phyloP scores from a whole-genome alignment of 1,139 yeast species.

The Diutina sp. region DNA sequence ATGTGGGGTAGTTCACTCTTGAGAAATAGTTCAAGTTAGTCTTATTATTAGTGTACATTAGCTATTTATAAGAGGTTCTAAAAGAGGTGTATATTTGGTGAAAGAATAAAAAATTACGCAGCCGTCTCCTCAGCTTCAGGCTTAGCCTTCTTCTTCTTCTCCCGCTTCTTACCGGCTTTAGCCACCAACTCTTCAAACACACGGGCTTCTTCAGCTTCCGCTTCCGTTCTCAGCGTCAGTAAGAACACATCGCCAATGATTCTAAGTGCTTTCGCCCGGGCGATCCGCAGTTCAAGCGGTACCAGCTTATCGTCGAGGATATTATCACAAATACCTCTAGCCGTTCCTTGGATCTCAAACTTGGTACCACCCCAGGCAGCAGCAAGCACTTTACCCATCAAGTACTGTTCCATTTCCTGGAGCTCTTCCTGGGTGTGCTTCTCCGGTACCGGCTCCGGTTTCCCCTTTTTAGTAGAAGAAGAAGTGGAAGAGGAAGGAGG shows the following conservation, averaged over 20 bases:
- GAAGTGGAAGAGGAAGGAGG: not conserved
- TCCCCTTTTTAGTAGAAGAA: not conserved
- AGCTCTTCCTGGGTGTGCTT: constrained; percentile 70
- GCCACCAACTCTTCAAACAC: constrained; percentile 87
- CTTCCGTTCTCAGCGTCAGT: constrained; percentile 56
- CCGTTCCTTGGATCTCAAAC: constrained; percentile 80
- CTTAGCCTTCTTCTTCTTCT: not conserved
- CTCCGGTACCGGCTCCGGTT: constrained; percentile 6
- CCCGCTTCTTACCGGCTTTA: constrained; percentile 64
- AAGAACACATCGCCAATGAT: constrained; percentile 66
- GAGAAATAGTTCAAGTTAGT: no score
- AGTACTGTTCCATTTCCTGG: constrained; percentile 73
- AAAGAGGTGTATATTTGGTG: not conserved
- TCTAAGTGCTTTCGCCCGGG: constrained; percentile 70
- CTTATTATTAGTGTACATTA: no score
- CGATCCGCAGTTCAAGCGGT: constrained; percentile 40
- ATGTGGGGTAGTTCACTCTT: no score
- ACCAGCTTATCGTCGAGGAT: constrained; percentile 57
- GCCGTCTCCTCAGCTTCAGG: not conserved
- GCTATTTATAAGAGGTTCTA: not conserved
- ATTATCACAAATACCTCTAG: constrained; percentile 74
- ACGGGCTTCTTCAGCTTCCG: constrained; percentile 85
- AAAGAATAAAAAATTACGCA: no score
- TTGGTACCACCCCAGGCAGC: constrained; percentile 97
- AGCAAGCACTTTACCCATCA: constrained; percentile 83